Evolutionary conservation across 805 yeast species (phyloP), one percentile per base, ranked within the genome.

Genomic region (Zygosaccharomyces bisporus): DNA sequence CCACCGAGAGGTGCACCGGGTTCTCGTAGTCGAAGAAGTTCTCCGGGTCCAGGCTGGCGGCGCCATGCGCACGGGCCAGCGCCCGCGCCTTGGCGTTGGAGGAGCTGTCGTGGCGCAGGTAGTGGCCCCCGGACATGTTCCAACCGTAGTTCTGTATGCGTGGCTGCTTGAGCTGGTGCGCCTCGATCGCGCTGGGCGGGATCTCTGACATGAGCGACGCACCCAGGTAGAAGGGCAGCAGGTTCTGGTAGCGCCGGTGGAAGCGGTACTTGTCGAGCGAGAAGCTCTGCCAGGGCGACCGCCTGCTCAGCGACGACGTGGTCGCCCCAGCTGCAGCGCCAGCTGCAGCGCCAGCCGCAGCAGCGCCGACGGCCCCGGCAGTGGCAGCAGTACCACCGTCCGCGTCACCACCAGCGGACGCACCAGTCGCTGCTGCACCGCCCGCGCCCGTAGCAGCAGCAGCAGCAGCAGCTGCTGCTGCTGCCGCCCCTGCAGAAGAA

Each of bases 81-180:
- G 74, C 71, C 9, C 57, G 43, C 2, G 30, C 19, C 31, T 35
- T 31, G 6, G 30, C 25, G 21, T 34, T 33, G 10, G 24, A 23
- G 19, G 24, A 56, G 60, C 12, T 55, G 41, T 16, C 44, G 19
- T 75, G 75, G 30, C 46, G 49, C 14, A 78, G 49, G 54, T 76
- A 80, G 53, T 73, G 74, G 21, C 71, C 71, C 1, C 85, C 85
- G n/a, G 74, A 67, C 76, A 79, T 64, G 56, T 80, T 80, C 84
- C 85, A 80, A 12, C 83, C 84, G 53, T 76, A 80, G 40, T 71
- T 74, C 55, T 80, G 83, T n/a, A 71, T 65, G 36, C 84, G 60
- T 4, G 84, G 84, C n/a, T 74, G 48, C 9, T 61, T 53, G 10
- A 77, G 66, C 12, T 63, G 55, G 17, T 58, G 51, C 5, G 40